Percentiles rank a stretch among this genome's conserved stretches.
Evolutionary conservation across 352 stramenopile genomes (phyloP).

Genomic region (Phytophthora idaei): DNA sequence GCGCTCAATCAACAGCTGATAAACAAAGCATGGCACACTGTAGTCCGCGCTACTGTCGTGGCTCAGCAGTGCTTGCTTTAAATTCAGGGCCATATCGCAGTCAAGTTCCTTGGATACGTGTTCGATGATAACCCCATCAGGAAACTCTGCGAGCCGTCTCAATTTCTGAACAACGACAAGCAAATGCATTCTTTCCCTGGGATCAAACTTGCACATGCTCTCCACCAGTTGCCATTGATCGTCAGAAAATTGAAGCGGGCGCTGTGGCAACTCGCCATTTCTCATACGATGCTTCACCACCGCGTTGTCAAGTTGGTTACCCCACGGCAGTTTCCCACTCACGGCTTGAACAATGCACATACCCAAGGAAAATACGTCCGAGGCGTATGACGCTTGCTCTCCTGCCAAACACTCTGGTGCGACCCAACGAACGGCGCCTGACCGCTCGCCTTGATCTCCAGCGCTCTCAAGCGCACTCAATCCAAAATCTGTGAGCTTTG

Average conservation of each 20-base stretch:
- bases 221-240: slow-evolving; percentile 7
- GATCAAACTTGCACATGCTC: slow-evolving; percentile 13
- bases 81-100: not conserved
- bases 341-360: slow-evolving; percentile 17
- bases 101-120: not conserved
- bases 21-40: slow-evolving; percentile 3
- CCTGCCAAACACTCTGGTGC: slow-evolving; percentile 4
- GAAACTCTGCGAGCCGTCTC: not conserved
- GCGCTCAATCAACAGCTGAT: slow-evolving; percentile 7
- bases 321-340: slow-evolving; percentile 5
- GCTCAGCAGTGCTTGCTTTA: slow-evolving; percentile 4
- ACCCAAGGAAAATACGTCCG: slow-evolving; percentile 20
- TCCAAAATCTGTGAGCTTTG: slow-evolving; percentile 41
- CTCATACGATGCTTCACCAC: slow-evolving; percentile 2
- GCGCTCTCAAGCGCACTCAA: slow-evolving; percentile 16
- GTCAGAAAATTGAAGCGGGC: slow-evolving; percentile 3
- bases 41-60: not conserved
- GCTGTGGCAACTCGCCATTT: slow-evolving; percentile 7
- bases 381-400: slow-evolving; percentile 4
- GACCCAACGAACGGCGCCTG: slow-evolving; percentile 6
- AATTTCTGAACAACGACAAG: slow-evolving; percentile 8
- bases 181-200: slow-evolving; percentile 2
- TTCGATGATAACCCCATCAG: not conserved
- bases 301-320: slow-evolving; percentile 4
- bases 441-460: slow-evolving; percentile 1